Evolutionary conservation across 2,329 filamentous ascomycete genomes (phyloP).

Genomic region (Ceratocystis cacaofunesta): DNA sequence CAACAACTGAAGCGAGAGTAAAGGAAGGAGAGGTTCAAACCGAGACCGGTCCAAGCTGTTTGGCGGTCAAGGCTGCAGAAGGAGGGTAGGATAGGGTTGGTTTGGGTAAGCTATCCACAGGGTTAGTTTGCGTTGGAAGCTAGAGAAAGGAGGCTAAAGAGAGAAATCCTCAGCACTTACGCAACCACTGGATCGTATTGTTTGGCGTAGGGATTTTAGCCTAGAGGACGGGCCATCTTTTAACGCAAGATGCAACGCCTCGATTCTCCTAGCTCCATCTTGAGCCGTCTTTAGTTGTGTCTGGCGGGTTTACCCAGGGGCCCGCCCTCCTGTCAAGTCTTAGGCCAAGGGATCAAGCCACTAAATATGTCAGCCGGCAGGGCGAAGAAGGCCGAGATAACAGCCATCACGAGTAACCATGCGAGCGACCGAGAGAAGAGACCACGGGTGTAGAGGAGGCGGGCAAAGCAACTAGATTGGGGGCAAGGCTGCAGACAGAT

Average conservation of each 20-base stretch:
- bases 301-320: constrained; percentile 3
- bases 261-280: background rate
- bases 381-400: background rate
- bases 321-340: background rate
- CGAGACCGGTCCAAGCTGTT: background rate
- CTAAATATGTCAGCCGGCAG: background rate
- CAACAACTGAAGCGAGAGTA: background rate
- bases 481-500: background rate
- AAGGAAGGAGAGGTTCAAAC: background rate
- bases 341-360: background rate
- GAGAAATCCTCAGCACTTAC: background rate
- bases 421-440: background rate
- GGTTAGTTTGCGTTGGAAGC: background rate
- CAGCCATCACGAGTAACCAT: background rate
- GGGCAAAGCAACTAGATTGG: background rate
- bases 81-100: background rate
- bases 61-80: background rate
- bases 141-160: background rate
- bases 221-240: background rate
- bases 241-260: background rate
- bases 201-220: background rate
- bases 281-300: background rate
- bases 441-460: background rate
- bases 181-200: background rate
- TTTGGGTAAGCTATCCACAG: background rate